phyloP scores from a whole-genome alignment of 805 yeast species.

The Starmerella khaoyaiensis region DNA sequence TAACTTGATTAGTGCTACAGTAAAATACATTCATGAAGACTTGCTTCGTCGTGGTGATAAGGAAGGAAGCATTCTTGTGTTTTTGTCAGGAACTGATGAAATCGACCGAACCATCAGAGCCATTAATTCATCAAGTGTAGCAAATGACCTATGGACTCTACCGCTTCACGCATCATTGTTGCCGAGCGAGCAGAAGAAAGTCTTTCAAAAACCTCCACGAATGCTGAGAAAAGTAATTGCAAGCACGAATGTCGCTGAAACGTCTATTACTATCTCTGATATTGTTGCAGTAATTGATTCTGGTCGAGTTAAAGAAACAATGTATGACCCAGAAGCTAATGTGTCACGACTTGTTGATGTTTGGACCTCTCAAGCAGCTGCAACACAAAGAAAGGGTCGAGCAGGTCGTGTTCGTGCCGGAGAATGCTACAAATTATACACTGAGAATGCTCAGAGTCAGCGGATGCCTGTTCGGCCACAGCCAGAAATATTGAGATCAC shows the following conservation, averaged over 20 bases:
- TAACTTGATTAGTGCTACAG: conserved; percentile 50
- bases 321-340: conserved; percentile 54
- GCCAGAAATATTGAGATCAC: conserved; percentile 79
- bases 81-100: conserved; percentile 85
- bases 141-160: conserved; percentile 33
- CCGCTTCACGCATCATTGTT: conserved; percentile 85
- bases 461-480: conserved; percentile 60
- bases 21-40: conserved; percentile 39
- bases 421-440: conserved; percentile 64
- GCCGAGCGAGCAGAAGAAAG: conserved; percentile 68
- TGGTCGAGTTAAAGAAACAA: conserved; percentile 70
- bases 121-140: conserved; percentile 26
- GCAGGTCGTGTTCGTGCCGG: conserved; percentile 93
- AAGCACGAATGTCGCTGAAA: conserved; percentile 90
- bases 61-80: conserved; percentile 67
- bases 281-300: conserved; percentile 83
- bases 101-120: conserved; percentile 49
- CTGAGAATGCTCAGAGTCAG: conserved; percentile 43
- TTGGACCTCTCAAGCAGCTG: conserved; percentile 87
- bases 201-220: conserved; percentile 44
- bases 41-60: conserved; percentile 31
- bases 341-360: conserved; percentile 60
- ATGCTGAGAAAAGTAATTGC: conserved; percentile 67
- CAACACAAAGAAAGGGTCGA: conserved; percentile 85
- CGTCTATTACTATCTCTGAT: conserved; percentile 92